Percentiles rank a stretch among this genome's conserved stretches.
phyloP scores from a whole-genome alignment of 768 basidiomycete species.

The Boletus rufocinnamomeus region DNA sequence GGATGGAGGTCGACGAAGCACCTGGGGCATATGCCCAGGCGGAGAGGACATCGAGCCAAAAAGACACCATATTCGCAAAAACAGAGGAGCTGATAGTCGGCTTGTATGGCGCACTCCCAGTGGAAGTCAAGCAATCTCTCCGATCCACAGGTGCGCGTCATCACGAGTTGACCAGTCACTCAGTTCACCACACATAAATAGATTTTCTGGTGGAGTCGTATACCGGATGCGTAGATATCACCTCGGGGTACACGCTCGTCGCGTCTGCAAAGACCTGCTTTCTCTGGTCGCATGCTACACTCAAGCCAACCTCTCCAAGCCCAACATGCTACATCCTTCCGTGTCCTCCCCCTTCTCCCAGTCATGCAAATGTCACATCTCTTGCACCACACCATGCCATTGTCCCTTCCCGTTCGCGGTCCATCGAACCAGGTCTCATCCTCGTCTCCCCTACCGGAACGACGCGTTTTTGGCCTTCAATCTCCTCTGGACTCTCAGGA shows the following conservation, averaged over 20 bases:
- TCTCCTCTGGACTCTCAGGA: conserved; percentile 80
- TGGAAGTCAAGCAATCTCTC: conserved; percentile 73
- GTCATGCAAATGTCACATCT: conserved; percentile 49
- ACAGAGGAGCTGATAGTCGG: conserved; percentile 68
- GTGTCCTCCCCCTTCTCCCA: conserved; percentile 54
- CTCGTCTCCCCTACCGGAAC: conserved; percentile 70
- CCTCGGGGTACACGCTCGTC: conserved; percentile 74
- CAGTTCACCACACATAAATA: conserved; percentile 28
- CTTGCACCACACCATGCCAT: conserved; percentile 52
- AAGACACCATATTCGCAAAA: conserved; percentile 59
- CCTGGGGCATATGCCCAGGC: conserved; percentile 39
- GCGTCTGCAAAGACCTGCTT: conserved; percentile 74
- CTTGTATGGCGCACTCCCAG: conserved; percentile 69
- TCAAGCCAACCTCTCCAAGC: conserved; percentile 53
- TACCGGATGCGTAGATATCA: conserved; percentile 67
- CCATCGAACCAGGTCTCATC: conserved; percentile 80
- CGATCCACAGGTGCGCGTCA: conserved; percentile 56
- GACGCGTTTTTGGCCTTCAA: conserved; percentile 86
- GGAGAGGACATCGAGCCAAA: conserved; percentile 38
- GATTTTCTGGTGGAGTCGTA: conserved; percentile 71
- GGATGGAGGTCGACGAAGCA: too few species aligned
- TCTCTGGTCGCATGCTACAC: conserved; percentile 79
- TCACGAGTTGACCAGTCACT: neutral
- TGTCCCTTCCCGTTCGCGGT: conserved; percentile 57
- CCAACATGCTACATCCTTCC: conserved; percentile 85